Evolutionary conservation across 1,284 basidiomycete genomes (phyloP).

Genomic region (Fomitopsis palustris): DNA sequence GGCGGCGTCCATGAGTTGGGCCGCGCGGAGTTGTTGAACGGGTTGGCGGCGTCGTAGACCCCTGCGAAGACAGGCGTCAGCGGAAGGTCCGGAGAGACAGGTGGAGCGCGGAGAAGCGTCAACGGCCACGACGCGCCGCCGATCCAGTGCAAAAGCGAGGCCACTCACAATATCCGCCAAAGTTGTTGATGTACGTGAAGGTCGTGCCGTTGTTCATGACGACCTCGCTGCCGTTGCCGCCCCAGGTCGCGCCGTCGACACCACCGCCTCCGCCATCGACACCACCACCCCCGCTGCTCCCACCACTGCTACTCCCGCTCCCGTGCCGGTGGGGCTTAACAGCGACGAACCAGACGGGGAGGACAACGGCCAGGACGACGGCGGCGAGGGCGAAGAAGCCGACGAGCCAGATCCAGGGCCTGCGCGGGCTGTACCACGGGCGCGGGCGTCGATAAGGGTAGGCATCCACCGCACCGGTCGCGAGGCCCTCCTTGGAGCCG

Average conservation of each 20-base stretch:
- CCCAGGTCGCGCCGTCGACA: slow-evolving; percentile 29
- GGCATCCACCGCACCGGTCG: not conserved
- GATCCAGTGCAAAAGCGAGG: not conserved
- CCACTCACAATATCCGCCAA: slow-evolving; percentile 69
- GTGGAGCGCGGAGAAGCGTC: too few species aligned
- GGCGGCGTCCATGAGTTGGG: slow-evolving; percentile 63
- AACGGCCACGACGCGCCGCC: too few species aligned
- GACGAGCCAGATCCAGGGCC: slow-evolving; percentile 20
- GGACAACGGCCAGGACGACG: slow-evolving; percentile 34
- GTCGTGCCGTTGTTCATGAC: slow-evolving; percentile 59
- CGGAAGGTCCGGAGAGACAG: too few species aligned
- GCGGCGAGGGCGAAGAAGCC: slow-evolving; percentile 17
- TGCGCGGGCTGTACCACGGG: slow-evolving; percentile 17
- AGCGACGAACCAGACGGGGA: slow-evolving; percentile 41
- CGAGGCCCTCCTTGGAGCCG: slow-evolving; percentile 3
- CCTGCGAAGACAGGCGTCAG: too few species aligned
- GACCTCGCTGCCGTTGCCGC: slow-evolving; percentile 64
- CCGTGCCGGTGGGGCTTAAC: slow-evolving; percentile 31
- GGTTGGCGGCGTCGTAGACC: slow-evolving; percentile 52
- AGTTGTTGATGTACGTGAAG: slow-evolving; percentile 68
- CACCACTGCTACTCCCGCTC: slow-evolving; percentile 7
- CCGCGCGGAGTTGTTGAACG: slow-evolving; percentile 63
- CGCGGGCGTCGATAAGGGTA: not conserved
- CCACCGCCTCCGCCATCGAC: slow-evolving; percentile 14
- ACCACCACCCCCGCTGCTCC: slow-evolving; percentile 3